A percentile compares a stretch with the other conserved stretches of the same genome.
phyloP scores from a whole-genome alignment of 2,329 filamentous ascomycete species.

The Colletotrichum liriopes region DNA sequence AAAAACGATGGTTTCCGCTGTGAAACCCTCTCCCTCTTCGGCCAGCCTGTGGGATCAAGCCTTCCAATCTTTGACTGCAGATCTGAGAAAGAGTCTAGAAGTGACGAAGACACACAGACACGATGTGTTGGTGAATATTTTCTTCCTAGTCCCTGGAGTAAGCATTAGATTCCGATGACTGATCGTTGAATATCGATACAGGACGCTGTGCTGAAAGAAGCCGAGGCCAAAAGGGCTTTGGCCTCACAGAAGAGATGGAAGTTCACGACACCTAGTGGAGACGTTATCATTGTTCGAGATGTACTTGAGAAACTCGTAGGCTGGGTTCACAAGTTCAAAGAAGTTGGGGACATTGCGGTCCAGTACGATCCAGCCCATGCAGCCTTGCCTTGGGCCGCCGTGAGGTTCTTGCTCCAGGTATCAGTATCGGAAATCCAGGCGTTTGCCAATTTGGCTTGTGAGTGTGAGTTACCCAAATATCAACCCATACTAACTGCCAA shows the following conservation, averaged over 20 bases:
- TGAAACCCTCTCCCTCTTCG: too few relatives aligned
- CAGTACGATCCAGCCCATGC: constrained; percentile 49
- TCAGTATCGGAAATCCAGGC: background rate
- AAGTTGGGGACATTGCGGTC: constrained; percentile 47
- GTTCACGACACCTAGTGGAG: background rate
- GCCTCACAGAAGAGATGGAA: background rate
- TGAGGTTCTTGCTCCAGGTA: constrained; percentile 48
- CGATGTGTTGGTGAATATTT: too few relatives aligned
- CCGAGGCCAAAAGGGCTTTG: background rate
- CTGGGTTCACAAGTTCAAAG: constrained; percentile 50
- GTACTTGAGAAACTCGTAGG: constrained; percentile 36
- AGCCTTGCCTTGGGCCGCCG: constrained; percentile 50
- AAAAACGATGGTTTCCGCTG: too few relatives aligned
- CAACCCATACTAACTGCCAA: too few relatives aligned
- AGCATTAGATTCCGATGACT: too few relatives aligned
- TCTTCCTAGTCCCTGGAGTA: too few relatives aligned
- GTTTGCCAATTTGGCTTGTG: background rate
- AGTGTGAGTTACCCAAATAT: background rate
- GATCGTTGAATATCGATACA: too few relatives aligned
- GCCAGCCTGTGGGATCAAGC: too few relatives aligned
- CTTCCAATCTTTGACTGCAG: too few relatives aligned
- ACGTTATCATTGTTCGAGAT: background rate
- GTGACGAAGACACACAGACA: too few relatives aligned
- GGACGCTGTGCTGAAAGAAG: background rate
- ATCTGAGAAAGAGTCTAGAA: too few relatives aligned